Conservation (phyloP, 75 land plant species). For the Cryptomeria japonica region DNA sequence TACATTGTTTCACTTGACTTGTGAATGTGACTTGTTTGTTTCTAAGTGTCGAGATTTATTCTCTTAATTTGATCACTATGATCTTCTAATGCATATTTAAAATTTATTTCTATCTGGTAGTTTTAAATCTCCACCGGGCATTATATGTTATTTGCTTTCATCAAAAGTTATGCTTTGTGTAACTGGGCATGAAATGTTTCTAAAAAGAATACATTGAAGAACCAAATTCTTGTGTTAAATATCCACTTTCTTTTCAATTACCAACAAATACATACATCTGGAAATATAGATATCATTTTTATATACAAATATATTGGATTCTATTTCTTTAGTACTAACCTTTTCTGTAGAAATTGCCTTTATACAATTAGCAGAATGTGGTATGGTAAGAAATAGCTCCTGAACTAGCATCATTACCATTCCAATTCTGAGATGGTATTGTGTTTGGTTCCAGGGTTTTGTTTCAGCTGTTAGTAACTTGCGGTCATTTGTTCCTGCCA, state of each 20-base stretch:
- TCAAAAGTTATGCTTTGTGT: not conserved
- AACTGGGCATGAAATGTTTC: not conserved
- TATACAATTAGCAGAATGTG: not conserved
- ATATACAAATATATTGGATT: not conserved
- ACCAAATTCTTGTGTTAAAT: constrained; percentile 1
- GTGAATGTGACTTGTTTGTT: not conserved
- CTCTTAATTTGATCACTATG: not conserved
- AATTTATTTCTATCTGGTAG: not conserved
- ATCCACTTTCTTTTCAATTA: not conserved
- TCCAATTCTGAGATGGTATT: not conserved
- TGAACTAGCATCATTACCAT: constrained; percentile 1
- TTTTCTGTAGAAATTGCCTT: not conserved
- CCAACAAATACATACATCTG: not conserved
- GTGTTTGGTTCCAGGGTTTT: constrained; percentile 63
- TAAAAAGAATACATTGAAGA: not conserved
- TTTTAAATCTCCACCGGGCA: not conserved
- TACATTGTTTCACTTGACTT: not conserved
- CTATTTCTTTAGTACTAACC: not conserved
- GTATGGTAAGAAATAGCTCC: not conserved
- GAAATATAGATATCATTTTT: not conserved
- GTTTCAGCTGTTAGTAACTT: constrained; percentile 79
- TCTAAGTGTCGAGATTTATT: not conserved
- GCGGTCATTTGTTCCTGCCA: constrained; percentile 89
- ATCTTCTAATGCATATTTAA: not conserved
- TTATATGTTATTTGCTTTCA: not conserved